Evolutionary conservation across 2,329 filamentous ascomycete species (phyloP), one percentile per base, ranked within the genome.

Genomic region (Ceratocystis diversiconidia): DNA sequence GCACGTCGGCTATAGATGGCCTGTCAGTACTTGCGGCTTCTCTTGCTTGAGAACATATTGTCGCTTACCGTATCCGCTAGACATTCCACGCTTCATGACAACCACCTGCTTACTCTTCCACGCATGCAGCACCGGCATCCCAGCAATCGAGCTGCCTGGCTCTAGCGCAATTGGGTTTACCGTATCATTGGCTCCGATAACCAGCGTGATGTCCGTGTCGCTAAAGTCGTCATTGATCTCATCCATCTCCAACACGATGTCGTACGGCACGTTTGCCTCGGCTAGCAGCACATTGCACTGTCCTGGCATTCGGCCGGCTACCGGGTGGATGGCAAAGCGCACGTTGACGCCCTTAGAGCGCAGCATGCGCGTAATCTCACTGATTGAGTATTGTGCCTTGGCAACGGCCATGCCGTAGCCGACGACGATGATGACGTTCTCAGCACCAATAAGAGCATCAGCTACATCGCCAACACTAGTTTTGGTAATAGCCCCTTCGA

Each of bases 381-480:
- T 87, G 63, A 95, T 90, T 25, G 90, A 89, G 72, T 95, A 95
- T 75, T 96, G 91, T 2, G 91, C 90, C 75, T 95, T 95, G 7
- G 91, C 90, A 1, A 96, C 90, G 0, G 91, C 91, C 91, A 96
- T 96, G 63, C 91, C 91, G 71, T 95, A 96, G 0, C 91, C 91
- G 4, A 95, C 90, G 1, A 92, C 86, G 64, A 96, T 91, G 70
- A 95, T 94, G 65, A 95, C 89, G 60, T 82, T 91, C 71, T 95
- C 89, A 0, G 90, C 86, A 68, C 87, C 87, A 17, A 85, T 77
- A 2, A 95, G 79, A 0, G 85, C 81, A 32, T 95, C 89, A 1
- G 88, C 88, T 0, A 89, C 87, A 60, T 95, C 90, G 19, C 95
- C 90, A 1, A 92, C 80, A 2, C 81, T 88, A 0, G 88, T 92